Conservation (phyloP, 352 stramenopile genomes). For the Globisporangium viniferum region DNA sequence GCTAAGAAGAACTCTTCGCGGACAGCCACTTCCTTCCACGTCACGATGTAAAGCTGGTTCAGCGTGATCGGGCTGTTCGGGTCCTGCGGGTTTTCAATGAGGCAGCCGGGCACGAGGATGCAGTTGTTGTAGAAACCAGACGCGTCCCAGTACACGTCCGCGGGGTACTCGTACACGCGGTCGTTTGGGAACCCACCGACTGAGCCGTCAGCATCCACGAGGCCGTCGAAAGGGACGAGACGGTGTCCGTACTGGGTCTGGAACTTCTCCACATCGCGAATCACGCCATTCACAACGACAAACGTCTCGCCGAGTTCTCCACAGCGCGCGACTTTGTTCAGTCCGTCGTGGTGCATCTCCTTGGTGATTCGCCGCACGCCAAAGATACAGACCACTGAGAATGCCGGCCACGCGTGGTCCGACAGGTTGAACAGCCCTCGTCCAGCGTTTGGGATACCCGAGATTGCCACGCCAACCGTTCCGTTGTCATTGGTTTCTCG, state of each 20-base stretch:
- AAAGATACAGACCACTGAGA: conserved; percentile 89
- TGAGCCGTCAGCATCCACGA: conserved; percentile 83
- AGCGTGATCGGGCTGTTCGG: conserved; percentile 73
- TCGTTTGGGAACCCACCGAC: conserved; percentile 85
- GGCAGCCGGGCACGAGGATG: conserved; percentile 82
- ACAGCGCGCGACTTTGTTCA: conserved; percentile 85
- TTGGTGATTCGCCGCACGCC: conserved; percentile 82
- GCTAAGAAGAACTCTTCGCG: conserved; percentile 87
- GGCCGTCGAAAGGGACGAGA: conserved; percentile 72
- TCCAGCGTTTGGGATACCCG: conserved; percentile 78
- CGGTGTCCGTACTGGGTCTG: conserved; percentile 86
- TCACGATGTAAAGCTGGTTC: conserved; percentile 87
- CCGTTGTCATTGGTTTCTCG: conserved; percentile 86
- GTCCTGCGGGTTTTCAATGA: conserved; percentile 80
- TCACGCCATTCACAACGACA: conserved; percentile 82
- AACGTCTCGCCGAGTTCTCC: conserved; percentile 86
- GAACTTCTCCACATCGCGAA: conserved; percentile 87
- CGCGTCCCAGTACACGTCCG: conserved; percentile 84
- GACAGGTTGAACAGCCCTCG: conserved; percentile 84
- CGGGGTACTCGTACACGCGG: conserved; percentile 84
- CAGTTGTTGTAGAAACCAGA: conserved; percentile 89
- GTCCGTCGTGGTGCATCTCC: conserved; percentile 82
- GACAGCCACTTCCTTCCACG: conserved; percentile 83
- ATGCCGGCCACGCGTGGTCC: conserved; percentile 73
- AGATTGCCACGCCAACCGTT: conserved; percentile 78